Percentiles rank a stretch among this genome's conserved stretches.
Conservation (phyloP, 139 green algal genomes). For the Astrephomene gubernaculifera region DNA sequence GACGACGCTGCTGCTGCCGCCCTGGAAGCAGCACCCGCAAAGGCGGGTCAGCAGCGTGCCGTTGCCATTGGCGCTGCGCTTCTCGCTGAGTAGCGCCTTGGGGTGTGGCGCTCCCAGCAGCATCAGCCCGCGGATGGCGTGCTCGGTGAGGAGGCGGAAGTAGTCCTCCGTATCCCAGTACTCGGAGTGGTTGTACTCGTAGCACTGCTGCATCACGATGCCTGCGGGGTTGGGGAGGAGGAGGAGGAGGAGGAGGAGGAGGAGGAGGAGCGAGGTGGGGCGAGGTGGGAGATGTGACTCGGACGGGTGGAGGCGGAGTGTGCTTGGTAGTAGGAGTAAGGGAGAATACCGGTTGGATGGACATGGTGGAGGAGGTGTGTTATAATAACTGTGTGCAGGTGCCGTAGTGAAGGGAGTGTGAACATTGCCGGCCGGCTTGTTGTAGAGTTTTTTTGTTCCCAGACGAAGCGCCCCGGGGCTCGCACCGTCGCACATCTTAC, state of each 20-base stretch:
- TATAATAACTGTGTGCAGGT: too few relatives aligned
- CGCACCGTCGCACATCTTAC: too few relatives aligned
- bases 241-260: too few relatives aligned
- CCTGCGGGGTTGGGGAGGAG: background rate
- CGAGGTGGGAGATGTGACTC: background rate
- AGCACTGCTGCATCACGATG: conserved; percentile 59
- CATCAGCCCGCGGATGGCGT: conserved; percentile 61
- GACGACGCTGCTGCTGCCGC: background rate
- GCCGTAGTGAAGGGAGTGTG: too few relatives aligned
- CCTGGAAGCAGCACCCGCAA: conserved; percentile 4
- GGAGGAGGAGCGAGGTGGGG: background rate
- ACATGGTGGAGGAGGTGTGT: too few relatives aligned
- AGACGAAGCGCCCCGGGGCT: too few relatives aligned
- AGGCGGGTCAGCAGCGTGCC: background rate
- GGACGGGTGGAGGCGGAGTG: too few relatives aligned
- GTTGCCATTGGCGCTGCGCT: background rate
- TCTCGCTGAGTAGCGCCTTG: conserved; percentile 38
- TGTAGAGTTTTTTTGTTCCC: too few relatives aligned
- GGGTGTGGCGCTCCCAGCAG: conserved; percentile 58
- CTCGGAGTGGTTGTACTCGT: conserved; percentile 51
- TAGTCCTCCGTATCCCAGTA: conserved; percentile 58
- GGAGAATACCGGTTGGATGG: too few relatives aligned
- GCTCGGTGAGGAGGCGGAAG: conserved; percentile 62
- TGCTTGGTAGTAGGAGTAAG: too few relatives aligned
- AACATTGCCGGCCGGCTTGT: too few relatives aligned